Evolutionary conservation across 2,329 filamentous ascomycete species (phyloP).

Genomic region (Harringtonia lauricola): DNA sequence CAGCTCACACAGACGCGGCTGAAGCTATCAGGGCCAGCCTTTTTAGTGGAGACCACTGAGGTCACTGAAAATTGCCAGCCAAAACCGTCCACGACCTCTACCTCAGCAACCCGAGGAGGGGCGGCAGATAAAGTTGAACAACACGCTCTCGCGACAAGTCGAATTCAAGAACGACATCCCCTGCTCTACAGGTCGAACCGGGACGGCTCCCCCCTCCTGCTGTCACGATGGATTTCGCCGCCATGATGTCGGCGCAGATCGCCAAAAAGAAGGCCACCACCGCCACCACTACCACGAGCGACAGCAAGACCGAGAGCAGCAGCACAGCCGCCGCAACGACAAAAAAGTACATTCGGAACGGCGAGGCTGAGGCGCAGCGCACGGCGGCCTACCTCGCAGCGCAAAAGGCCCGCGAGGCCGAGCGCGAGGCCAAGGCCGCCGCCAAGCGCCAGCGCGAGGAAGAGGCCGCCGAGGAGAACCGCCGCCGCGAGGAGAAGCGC

Average conservation of each 20-base stretch:
- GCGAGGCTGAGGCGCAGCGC: conserved; percentile 76
- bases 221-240: conserved; percentile 77
- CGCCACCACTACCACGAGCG: conserved; percentile 24
- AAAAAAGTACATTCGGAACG: conserved; percentile 76
- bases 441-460: conserved; percentile 87
- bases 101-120: too few relatives aligned
- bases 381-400: conserved; percentile 71
- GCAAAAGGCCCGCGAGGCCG: conserved; percentile 61
- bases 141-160: too few relatives aligned
- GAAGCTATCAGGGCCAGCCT: not conserved
- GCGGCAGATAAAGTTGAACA: too few relatives aligned
- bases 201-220: not conserved
- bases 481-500: conserved; percentile 70
- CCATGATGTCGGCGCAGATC: conserved; percentile 88
- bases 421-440: conserved; percentile 56
- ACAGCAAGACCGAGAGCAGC: not conserved
- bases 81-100: too few relatives aligned
- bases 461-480: conserved; percentile 61
- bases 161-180: too few relatives aligned
- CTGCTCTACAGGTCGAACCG: not conserved
- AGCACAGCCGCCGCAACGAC: conserved; percentile 21
- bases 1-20: too few relatives aligned
- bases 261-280: conserved; percentile 53
- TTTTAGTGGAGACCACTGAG: not conserved
- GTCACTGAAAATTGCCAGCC: too few relatives aligned